A percentile compares a stretch with the other conserved stretches of the same genome.
These are phyloP conservation scores for Plectosphaerella cucumerina DNA, from an alignment of 2,329 filamentous ascomycete species.

Conservation along the genomic window DNA sequence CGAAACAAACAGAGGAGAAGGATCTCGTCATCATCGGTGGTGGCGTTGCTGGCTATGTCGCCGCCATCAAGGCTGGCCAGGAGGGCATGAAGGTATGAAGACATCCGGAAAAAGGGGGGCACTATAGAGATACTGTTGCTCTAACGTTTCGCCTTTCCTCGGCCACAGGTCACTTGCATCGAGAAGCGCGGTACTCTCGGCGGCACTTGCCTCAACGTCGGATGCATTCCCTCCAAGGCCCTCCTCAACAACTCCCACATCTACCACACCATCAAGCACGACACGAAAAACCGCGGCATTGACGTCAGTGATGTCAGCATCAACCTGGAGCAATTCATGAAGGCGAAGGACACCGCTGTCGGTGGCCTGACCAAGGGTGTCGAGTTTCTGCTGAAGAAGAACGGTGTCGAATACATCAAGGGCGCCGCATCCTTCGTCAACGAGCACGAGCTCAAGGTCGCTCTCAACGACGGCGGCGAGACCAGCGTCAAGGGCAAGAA, in stretches of 20 bases:
- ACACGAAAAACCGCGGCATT: slow-evolving; percentile 95
- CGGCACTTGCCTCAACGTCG: slow-evolving; percentile 97
- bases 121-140: background rate
- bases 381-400: slow-evolving; percentile 99
- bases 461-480: slow-evolving; percentile 87
- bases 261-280: slow-evolving; percentile 95
- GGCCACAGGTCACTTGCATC: slow-evolving; percentile 80
- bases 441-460: slow-evolving; percentile 88
- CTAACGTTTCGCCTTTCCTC: background rate
- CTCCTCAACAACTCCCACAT: slow-evolving; percentile 99
- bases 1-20: slow-evolving; percentile 66
- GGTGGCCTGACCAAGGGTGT: slow-evolving; percentile 89
- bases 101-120: slow-evolving; percentile 8
- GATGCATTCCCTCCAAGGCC: slow-evolving; percentile 98
- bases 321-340: slow-evolving; percentile 94
- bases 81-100: slow-evolving; percentile 96
- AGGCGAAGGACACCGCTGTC: slow-evolving; percentile 94
- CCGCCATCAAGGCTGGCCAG: slow-evolving; percentile 97
- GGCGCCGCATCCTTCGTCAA: slow-evolving; percentile 82
- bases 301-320: slow-evolving; percentile 96
- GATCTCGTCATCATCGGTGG: slow-evolving; percentile 97
- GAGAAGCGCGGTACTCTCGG: slow-evolving; percentile 95
- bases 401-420: slow-evolving; percentile 97
- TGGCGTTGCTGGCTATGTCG: slow-evolving; percentile 97
- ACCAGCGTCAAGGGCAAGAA: slow-evolving; percentile 87